Evolutionary conservation across 768 basidiomycete genomes (phyloP).

Genomic region (Mycena olivaceomarginata): DNA sequence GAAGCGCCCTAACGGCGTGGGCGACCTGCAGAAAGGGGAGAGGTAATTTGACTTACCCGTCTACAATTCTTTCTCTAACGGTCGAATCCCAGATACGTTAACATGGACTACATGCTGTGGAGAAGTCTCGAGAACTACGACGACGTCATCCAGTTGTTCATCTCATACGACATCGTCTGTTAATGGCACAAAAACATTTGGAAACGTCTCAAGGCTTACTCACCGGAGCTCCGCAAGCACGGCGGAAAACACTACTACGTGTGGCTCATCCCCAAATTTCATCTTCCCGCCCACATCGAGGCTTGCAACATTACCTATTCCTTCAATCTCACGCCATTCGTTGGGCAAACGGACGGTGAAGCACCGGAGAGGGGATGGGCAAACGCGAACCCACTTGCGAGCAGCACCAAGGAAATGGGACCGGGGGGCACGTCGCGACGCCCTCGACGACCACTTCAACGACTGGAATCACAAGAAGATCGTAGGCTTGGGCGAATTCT

Average conservation of each 20-base stretch:
- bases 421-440: slow-evolving; percentile 31
- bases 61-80: not conserved
- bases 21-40: slow-evolving; percentile 43
- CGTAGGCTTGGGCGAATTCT: not conserved
- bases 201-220: slow-evolving; percentile 39
- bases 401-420: slow-evolving; percentile 64
- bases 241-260: not conserved
- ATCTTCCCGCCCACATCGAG: slow-evolving; percentile 48
- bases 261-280: slow-evolving; percentile 52
- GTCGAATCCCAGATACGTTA: slow-evolving; percentile 3
- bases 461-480: slow-evolving; percentile 39
- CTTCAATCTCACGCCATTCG: slow-evolving; percentile 51
- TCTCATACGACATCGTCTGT: slow-evolving; percentile 51
- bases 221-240: not conserved
- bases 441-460: slow-evolving; percentile 30
- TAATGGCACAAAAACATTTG: slow-evolving; percentile 42
- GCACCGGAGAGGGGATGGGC: slow-evolving; percentile 54
- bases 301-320: slow-evolving; percentile 42
- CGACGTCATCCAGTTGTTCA: slow-evolving; percentile 33
- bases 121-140: slow-evolving; percentile 36
- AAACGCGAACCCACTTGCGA: slow-evolving; percentile 52
- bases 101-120: slow-evolving; percentile 45
- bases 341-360: slow-evolving; percentile 61
- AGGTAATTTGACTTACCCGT: slow-evolving; percentile 6
- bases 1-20: slow-evolving; percentile 32